Evolutionary conservation across 495 filamentous ascomycete species (phyloP).

Genomic region (Tuber aestivum): DNA sequence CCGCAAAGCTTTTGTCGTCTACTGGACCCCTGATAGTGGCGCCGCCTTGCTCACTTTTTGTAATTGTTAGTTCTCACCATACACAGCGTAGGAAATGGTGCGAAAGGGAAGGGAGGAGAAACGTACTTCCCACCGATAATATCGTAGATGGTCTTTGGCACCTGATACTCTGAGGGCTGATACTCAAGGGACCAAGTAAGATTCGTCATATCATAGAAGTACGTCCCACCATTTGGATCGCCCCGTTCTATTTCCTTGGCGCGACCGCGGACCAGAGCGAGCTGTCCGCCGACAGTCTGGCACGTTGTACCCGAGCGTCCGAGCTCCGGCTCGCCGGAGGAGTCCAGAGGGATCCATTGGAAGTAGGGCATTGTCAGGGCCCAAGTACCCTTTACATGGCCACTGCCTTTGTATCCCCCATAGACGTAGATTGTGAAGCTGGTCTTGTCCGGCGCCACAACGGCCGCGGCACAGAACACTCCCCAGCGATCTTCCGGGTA

Average conservation of each 20-base stretch:
- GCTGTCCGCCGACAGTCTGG: background rate
- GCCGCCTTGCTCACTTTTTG: slow-evolving; percentile 14
- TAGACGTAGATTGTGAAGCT: background rate
- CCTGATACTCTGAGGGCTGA: slow-evolving; percentile 11
- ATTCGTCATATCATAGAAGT: slow-evolving; percentile 1
- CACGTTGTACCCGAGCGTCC: background rate
- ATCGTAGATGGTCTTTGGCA: slow-evolving; percentile 8
- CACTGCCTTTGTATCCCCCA: background rate
- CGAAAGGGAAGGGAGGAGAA: background rate
- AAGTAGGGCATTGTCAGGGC: slow-evolving; percentile 3
- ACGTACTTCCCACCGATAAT: slow-evolving; percentile 29
- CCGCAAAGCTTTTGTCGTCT: slow-evolving; percentile 7
- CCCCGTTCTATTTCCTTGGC: background rate
- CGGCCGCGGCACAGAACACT: background rate
- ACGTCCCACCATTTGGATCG: background rate
- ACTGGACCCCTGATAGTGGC: slow-evolving; percentile 7
- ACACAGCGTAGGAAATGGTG: background rate
- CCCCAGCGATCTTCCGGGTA: background rate
- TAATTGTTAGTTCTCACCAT: slow-evolving; percentile 1
- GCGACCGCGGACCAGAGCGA: background rate
- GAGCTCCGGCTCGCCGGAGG: background rate
- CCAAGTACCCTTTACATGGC: background rate
- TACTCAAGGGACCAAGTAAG: background rate
- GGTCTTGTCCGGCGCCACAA: background rate
- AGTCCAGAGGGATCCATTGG: background rate